Evolutionary conservation across 225 moss, liverwort and hornwort genomes (phyloP).

Genomic region (Marchantia polymorpha): DNA sequence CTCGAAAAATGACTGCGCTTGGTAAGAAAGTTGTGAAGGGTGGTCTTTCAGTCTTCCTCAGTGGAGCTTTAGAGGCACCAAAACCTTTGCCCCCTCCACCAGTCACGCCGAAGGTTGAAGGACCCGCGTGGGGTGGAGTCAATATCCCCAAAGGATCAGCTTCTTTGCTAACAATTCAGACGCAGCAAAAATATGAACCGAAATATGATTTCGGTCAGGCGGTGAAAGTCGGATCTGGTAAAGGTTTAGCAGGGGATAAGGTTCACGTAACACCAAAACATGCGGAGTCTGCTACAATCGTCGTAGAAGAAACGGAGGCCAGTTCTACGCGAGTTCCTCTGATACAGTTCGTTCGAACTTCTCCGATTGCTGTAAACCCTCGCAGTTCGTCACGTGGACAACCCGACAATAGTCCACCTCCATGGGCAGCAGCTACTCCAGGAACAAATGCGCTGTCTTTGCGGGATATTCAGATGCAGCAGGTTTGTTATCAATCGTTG

Average conservation of each 20-base stretch:
- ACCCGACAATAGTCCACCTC: constrained; percentile 75
- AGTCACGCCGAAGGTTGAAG: constrained; percentile 61
- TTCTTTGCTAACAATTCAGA: constrained; percentile 79
- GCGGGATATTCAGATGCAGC: constrained; percentile 88
- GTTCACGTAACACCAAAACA: constrained; percentile 12
- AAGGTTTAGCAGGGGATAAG: constrained; percentile 7
- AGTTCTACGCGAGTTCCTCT: constrained; percentile 59
- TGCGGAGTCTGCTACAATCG: constrained; percentile 19
- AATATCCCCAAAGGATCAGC: constrained; percentile 57
- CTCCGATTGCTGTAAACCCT: constrained; percentile 61
- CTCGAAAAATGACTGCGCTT: constrained; percentile 52
- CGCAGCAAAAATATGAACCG: constrained; percentile 63
- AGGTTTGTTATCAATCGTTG: constrained; percentile 44
- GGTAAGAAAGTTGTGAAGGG: constrained; percentile 57
- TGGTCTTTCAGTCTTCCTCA: constrained; percentile 90
- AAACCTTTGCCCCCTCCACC: constrained; percentile 52
- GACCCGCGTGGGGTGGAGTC: constrained; percentile 84
- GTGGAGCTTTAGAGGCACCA: constrained; percentile 81
- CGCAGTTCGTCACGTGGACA: constrained; percentile 40
- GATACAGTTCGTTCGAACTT: constrained; percentile 76
- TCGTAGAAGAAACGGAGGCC: constrained; percentile 43
- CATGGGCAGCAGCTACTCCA: constrained; percentile 80
- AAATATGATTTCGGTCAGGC: constrained; percentile 40
- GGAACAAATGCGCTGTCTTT: constrained; percentile 62
- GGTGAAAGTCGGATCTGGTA: constrained; percentile 44